Evolutionary conservation across 306 rosid genomes (phyloP).

Genomic region (Lathyrus aphaca): DNA sequence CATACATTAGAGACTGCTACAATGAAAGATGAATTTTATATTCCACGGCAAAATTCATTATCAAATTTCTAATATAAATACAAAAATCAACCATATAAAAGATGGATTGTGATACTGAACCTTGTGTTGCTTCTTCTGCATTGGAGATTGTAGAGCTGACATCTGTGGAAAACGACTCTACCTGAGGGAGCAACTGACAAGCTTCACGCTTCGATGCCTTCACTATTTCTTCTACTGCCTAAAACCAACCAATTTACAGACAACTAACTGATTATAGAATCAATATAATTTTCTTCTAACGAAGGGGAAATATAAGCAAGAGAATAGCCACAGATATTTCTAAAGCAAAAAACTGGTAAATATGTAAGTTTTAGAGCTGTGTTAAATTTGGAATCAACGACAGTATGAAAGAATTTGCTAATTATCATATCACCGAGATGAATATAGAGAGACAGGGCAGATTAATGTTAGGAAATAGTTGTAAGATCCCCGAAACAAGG

Average conservation of each 20-base stretch:
- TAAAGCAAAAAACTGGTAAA: conserved; percentile 5
- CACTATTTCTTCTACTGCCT: conserved; percentile 87
- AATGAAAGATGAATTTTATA: conserved; percentile 26
- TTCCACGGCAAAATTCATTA: conserved; percentile 12
- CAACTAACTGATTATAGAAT: conserved; percentile 1
- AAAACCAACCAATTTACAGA: conserved; percentile 35
- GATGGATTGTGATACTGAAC: conserved; percentile 34
- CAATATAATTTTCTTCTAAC: not conserved
- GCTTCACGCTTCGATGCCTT: conserved; percentile 85
- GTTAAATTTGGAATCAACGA: not conserved
- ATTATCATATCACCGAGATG: not conserved
- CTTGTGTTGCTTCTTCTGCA: conserved; percentile 48
- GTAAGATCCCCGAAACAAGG: conserved; percentile 30
- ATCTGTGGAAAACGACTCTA: conserved; percentile 63
- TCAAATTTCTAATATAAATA: conserved; percentile 29
- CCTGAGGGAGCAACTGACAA: conserved; percentile 58
- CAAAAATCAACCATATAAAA: conserved; percentile 8
- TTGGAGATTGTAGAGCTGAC: conserved; percentile 58
- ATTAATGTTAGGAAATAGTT: not conserved
- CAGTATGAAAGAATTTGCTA: not conserved
- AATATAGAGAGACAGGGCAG: conserved; percentile 1
- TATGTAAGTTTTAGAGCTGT: not conserved
- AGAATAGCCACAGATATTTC: not conserved
- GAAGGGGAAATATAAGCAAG: conserved; percentile 9
- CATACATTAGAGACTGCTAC: conserved; percentile 19